These are phyloP conservation scores for Scenedesmus sp. DNA, from an alignment of 163 green algal species.

Conservation along the genomic window DNA sequence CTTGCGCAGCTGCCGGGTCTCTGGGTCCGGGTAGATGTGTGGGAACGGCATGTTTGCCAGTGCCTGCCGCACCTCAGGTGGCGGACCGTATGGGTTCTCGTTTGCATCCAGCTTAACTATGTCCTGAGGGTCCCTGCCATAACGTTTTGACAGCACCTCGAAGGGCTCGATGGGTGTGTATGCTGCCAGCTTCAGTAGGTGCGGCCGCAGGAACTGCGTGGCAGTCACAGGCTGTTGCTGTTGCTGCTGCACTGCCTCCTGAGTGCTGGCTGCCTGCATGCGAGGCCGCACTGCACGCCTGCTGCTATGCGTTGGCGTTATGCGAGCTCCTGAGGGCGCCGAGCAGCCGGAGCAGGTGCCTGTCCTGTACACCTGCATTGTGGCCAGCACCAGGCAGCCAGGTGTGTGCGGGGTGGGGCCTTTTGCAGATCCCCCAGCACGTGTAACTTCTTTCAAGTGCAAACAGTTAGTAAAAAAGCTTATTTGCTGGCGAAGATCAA, in stretches of 20 bases:
- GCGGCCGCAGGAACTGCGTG: conserved; percentile 85
- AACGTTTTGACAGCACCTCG: conserved; percentile 86
- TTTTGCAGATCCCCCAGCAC: neutral
- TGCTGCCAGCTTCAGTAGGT: conserved; percentile 90
- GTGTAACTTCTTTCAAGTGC: neutral
- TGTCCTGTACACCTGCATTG: neutral
- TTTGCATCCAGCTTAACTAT: conserved; percentile 99
- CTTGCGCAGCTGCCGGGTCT: conserved; percentile 86
- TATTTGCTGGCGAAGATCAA: neutral
- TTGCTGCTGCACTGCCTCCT: conserved; percentile 31
- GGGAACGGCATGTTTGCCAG: conserved; percentile 93
- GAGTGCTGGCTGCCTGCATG: conserved; percentile 1
- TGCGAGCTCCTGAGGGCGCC: neutral
- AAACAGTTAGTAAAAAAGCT: neutral
- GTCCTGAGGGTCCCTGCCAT: conserved; percentile 86
- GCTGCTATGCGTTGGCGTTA: neutral
- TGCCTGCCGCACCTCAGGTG: conserved; percentile 92
- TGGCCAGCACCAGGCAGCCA: neutral
- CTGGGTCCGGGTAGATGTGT: conserved; percentile 99
- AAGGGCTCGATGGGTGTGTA: conserved; percentile 99
- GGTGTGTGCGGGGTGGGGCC: neutral
- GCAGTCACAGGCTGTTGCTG: conserved; percentile 33
- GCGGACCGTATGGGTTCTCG: conserved; percentile 99
- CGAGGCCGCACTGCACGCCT: neutral
- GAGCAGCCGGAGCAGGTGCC: neutral